A percentile compares a stretch with the other conserved stretches of the same genome.
These are phyloP conservation scores for Microstegium vimineum DNA, from an alignment of 176 grass and related monocot species.

Conservation along the genomic window DNA sequence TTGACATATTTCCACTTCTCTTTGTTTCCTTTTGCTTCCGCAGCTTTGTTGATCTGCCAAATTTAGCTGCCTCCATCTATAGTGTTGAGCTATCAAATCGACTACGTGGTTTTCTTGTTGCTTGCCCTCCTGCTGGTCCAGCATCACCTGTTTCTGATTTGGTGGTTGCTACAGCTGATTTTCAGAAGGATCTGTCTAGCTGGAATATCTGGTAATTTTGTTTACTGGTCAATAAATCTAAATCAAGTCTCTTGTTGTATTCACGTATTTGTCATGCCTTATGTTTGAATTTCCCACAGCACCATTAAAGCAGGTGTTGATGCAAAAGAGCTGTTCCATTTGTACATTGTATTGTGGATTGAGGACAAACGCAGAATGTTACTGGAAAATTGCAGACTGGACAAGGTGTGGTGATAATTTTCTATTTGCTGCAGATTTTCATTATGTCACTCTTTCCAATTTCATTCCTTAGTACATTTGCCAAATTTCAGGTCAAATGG, in stretches of 20 bases:
- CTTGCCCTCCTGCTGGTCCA: constrained; percentile 83
- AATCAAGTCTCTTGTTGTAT: neutral
- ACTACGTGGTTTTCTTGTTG: constrained; percentile 80
- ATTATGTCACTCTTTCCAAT: neutral
- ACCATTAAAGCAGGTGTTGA: constrained; percentile 86
- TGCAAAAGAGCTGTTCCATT: constrained; percentile 97
- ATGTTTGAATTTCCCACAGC: constrained; percentile 41
- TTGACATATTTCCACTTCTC: constrained; percentile 1
- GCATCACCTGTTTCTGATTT: constrained; percentile 87
- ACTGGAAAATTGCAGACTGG: constrained; percentile 84
- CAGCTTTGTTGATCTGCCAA: constrained; percentile 92
- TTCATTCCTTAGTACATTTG: constrained; percentile 1
- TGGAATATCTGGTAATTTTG: constrained; percentile 88
- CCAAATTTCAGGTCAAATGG: constrained; percentile 84
- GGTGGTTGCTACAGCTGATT: constrained; percentile 86
- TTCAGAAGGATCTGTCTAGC: constrained; percentile 89
- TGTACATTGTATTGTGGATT: constrained; percentile 98
- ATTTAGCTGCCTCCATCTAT: constrained; percentile 82
- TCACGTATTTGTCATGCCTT: neutral
- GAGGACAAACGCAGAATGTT: constrained; percentile 85
- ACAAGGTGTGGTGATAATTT: constrained; percentile 53
- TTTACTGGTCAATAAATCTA: neutral
- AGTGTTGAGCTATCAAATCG: constrained; percentile 81
- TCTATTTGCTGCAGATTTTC: constrained; percentile 20
- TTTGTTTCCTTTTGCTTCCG: constrained; percentile 24